These are phyloP conservation scores for Chaetomiaceae sp. DNA, from an alignment of 2,329 filamentous ascomycete genomes.

Conservation along the genomic window DNA sequence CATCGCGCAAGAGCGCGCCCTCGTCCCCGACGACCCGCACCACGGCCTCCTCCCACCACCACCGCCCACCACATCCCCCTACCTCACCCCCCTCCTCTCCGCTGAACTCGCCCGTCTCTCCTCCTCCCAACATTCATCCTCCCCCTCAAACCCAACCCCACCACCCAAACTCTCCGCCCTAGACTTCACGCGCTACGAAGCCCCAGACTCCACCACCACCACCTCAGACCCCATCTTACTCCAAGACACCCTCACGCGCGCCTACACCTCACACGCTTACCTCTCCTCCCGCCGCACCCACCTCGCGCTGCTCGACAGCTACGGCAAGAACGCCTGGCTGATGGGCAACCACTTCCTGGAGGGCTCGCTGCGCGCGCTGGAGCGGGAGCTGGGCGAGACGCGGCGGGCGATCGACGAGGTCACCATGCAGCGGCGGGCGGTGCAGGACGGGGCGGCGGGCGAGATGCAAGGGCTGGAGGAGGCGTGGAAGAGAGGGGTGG, in stretches of 20 bases:
- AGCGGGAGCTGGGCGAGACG: slow-evolving; percentile 65
- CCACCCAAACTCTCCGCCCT: slow-evolving; percentile 53
- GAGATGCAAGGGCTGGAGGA: slow-evolving; percentile 68
- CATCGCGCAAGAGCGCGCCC: slow-evolving; percentile 59
- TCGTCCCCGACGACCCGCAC: slow-evolving; percentile 34
- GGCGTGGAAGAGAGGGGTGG: slow-evolving; percentile 72
- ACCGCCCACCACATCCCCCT: slow-evolving; percentile 40
- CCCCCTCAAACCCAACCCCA: slow-evolving; percentile 16
- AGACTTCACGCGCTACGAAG: slow-evolving; percentile 78
- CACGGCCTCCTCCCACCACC: slow-evolving; percentile 57
- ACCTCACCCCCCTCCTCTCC: slow-evolving; percentile 60
- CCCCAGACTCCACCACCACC: slow-evolving; percentile 38
- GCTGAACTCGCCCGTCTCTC: slow-evolving; percentile 64
- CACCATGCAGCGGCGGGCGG: slow-evolving; percentile 60
- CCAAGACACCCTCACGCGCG: slow-evolving; percentile 55
- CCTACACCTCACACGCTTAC: slow-evolving; percentile 47
- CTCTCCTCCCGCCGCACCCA: slow-evolving; percentile 45
- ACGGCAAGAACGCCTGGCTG: slow-evolving; percentile 89
- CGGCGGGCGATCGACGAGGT: slow-evolving; percentile 67
- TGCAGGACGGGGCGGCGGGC: slow-evolving; percentile 63
- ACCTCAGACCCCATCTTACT: slow-evolving; percentile 39
- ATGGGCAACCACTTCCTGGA: slow-evolving; percentile 77
- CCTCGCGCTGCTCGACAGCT: slow-evolving; percentile 68
- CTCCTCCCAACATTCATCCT: neutral
- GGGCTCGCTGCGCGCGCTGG: slow-evolving; percentile 59